These are phyloP conservation scores for Phoenix roebelenii DNA, from an alignment of 176 grass and related monocot species.

Conservation along the genomic window DNA sequence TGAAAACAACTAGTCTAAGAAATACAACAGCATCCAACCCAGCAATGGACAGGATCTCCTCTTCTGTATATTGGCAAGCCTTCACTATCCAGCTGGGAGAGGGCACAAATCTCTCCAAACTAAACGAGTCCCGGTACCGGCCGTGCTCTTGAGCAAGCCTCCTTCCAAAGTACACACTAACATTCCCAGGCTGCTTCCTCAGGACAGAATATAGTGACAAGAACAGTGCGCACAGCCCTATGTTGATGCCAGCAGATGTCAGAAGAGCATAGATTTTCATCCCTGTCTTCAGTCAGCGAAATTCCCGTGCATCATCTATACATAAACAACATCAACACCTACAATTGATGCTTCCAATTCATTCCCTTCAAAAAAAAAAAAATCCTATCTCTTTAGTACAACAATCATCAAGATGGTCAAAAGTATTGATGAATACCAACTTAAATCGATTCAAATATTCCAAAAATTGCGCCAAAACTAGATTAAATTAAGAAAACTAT, in stretches of 20 bases:
- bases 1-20: conserved; percentile 73
- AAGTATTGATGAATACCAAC: no score
- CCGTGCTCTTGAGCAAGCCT: conserved; percentile 53
- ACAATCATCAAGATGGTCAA: no score
- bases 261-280: conserved; percentile 77
- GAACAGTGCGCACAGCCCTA: conserved; percentile 57
- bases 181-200: conserved; percentile 82
- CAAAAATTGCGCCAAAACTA: no score
- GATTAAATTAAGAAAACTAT: no score
- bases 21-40: conserved; percentile 93
- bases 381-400: no score
- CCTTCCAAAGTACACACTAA: conserved; percentile 85
- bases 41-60: conserved; percentile 59
- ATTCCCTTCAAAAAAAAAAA: not conserved
- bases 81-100: conserved; percentile 75
- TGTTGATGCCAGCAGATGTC: conserved; percentile 90
- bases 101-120: conserved; percentile 82
- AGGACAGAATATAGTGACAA: conserved; percentile 72
- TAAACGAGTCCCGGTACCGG: conserved; percentile 44
- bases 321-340: conserved; percentile 7
- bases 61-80: conserved; percentile 67
- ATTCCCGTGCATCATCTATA: conserved; percentile 13
- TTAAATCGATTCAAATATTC: no score
- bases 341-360: not conserved
- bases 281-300: conserved; percentile 24